Percentiles rank a stretch among this genome's conserved stretches.
Evolutionary conservation across 768 basidiomycete species (phyloP).

Genomic region (Russula griseocarnosa): DNA sequence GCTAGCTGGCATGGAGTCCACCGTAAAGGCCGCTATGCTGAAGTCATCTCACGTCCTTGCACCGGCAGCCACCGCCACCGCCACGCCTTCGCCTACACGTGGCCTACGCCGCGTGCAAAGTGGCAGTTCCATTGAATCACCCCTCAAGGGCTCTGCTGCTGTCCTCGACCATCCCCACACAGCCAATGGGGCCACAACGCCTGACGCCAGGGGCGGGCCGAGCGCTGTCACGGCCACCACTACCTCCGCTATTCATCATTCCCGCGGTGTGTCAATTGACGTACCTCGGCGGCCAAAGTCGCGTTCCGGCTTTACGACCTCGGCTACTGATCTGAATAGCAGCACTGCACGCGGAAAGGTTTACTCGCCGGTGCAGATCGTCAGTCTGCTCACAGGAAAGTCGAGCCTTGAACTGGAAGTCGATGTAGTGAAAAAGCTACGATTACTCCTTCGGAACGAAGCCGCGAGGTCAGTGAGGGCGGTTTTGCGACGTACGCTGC

Average conservation of each 20-base stretch:
- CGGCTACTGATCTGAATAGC: conserved; percentile 31
- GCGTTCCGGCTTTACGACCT: conserved; percentile 43
- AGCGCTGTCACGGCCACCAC: background rate
- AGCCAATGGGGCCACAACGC: background rate
- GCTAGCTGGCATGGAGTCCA: conserved; percentile 73
- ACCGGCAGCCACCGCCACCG: conserved; percentile 30
- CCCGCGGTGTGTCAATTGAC: conserved; percentile 62
- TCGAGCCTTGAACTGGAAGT: conserved; percentile 79
- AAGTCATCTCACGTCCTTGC: conserved; percentile 64
- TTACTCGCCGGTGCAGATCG: conserved; percentile 61
- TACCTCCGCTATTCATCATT: conserved; percentile 36
- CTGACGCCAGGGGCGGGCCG: background rate
- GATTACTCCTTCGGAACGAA: conserved; percentile 86
- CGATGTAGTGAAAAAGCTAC: conserved; percentile 80
- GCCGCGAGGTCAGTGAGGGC: conserved; percentile 59
- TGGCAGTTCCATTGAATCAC: conserved; percentile 62
- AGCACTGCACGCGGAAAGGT: conserved; percentile 39
- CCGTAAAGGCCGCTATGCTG: conserved; percentile 89
- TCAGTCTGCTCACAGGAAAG: conserved; percentile 59
- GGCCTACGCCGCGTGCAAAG: conserved; percentile 67
- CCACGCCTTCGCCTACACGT: conserved; percentile 47
- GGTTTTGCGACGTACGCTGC: conserved; percentile 1
- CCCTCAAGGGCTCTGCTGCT: conserved; percentile 30
- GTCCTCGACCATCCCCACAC: conserved; percentile 19
- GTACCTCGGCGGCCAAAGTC: conserved; percentile 47